A percentile compares a stretch with the other conserved stretches of the same genome.
phyloP scores from a whole-genome alignment of 106 monocot genomes.

The Dendrobium officinale region DNA sequence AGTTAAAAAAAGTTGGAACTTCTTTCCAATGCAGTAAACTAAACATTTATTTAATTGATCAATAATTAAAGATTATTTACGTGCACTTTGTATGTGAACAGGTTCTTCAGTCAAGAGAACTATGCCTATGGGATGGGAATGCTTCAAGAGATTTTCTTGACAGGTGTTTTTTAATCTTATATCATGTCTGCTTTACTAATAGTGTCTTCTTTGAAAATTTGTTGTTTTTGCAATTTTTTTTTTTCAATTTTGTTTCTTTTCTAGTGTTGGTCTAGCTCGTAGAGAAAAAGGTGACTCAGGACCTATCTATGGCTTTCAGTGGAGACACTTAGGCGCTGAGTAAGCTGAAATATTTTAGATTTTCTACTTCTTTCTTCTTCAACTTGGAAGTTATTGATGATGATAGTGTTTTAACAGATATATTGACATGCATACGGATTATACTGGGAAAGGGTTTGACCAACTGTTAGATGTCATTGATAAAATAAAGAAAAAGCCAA shows the following conservation, averaged over 20 bases:
- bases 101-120: conserved; percentile 80
- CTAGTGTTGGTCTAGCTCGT: conserved; percentile 59
- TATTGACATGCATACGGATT: conserved; percentile 83
- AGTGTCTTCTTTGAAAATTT: neutral
- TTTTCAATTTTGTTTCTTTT: neutral
- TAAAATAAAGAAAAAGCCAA: conserved; percentile 92
- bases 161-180: conserved; percentile 30
- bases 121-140: conserved; percentile 98
- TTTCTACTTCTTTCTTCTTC: neutral
- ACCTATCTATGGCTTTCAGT: conserved; percentile 97
- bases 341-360: conserved; percentile 24
- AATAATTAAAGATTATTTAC: neutral
- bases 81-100: conserved; percentile 19
- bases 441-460: conserved; percentile 96
- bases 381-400: neutral
- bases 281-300: conserved; percentile 95
- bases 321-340: conserved; percentile 99
- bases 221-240: neutral
- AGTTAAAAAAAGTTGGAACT: too few species aligned
- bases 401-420: conserved; percentile 40
- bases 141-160: conserved; percentile 95
- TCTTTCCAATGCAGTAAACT: neutral
- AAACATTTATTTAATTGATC: too few species aligned
- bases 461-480: conserved; percentile 82
- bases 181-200: neutral